Evolutionary conservation across 257 asterid species (phyloP), one percentile per base, ranked within the genome.

Genomic region (Anisodus tanguticus): DNA sequence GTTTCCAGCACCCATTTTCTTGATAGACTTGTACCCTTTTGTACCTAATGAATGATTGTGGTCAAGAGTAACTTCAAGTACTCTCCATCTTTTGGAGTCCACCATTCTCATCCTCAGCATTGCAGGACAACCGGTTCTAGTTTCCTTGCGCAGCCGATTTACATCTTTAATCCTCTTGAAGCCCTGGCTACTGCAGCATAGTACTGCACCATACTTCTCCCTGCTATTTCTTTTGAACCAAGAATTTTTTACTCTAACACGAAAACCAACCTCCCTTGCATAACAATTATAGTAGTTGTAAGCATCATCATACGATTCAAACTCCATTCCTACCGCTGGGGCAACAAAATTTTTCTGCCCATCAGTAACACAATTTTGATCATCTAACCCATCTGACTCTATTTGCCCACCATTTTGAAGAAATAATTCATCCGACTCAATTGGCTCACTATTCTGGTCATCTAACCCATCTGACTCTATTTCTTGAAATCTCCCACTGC

Each of bases 171-270:
- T 89, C 41, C 93, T 92, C 86, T 93, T 95, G 82, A 95, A 93
- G 37, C 98, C 98, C 90, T 95, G 97, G 82, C 98, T 92, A 82
- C 92, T 93, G 90, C 98, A 95, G 89, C 95, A 92, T 74, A 95
- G 94, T 47, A 95, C 98, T 45, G 98, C 98, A 79, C 98, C 98
- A 81, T 94, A 94, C 88, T 95, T 95, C 92, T 95, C 98, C 81
- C 91, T 93, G 93, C 98, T 94, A 86, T 91, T 92, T 51, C 98
- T 91, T 90, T 92, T 94, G 64, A 93, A 91, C 98, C 98, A 95
- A 6, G 98, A 95, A 49, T 95, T 91, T 90, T 95, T 95, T 78
- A 95, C 97, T 88, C 96, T 84, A 41, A 91, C 92, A 58, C 93
- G 90, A 77, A 93, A 95, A 80, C 98, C 98, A 53, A 92, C 89